Evolutionary conservation across 768 basidiomycete species (phyloP).

Genomic region (Boletus bicolor): DNA sequence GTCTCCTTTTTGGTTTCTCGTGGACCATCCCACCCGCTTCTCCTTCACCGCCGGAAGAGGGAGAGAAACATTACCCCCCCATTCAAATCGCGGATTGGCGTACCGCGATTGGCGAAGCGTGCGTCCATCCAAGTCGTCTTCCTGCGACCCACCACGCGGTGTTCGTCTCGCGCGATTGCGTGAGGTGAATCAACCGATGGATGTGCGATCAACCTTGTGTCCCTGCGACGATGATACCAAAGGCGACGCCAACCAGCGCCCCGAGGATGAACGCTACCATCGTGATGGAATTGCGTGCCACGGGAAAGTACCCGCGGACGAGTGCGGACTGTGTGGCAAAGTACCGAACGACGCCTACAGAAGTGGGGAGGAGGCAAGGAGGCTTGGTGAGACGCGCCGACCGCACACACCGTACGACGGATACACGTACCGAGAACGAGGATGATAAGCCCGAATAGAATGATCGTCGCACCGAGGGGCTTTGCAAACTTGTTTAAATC

Average conservation of each 20-base stretch:
- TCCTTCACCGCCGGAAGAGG: neutral
- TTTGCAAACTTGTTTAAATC: slow-evolving; percentile 37
- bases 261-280: slow-evolving; percentile 41
- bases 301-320: slow-evolving; percentile 49
- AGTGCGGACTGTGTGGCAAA: slow-evolving; percentile 51
- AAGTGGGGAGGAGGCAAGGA: neutral
- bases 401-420: neutral
- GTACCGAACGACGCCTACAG: slow-evolving; percentile 48
- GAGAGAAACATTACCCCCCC: neutral
- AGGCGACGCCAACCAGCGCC: slow-evolving; percentile 40
- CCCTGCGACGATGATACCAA: slow-evolving; percentile 40
- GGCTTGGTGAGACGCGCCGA: neutral
- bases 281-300: slow-evolving; percentile 45
- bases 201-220: neutral
- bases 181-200: neutral
- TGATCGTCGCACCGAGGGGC: slow-evolving; percentile 50
- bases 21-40: neutral
- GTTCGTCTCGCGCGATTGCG: neutral
- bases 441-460: slow-evolving; percentile 45
- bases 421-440: slow-evolving; percentile 43
- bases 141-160: neutral
- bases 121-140: neutral
- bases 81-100: neutral
- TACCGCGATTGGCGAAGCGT: neutral
- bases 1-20: too few species aligned